Evolutionary conservation across 768 basidiomycete species (phyloP), one percentile per base, ranked within the genome.

Genomic region (Kwoniella shandongensis): DNA sequence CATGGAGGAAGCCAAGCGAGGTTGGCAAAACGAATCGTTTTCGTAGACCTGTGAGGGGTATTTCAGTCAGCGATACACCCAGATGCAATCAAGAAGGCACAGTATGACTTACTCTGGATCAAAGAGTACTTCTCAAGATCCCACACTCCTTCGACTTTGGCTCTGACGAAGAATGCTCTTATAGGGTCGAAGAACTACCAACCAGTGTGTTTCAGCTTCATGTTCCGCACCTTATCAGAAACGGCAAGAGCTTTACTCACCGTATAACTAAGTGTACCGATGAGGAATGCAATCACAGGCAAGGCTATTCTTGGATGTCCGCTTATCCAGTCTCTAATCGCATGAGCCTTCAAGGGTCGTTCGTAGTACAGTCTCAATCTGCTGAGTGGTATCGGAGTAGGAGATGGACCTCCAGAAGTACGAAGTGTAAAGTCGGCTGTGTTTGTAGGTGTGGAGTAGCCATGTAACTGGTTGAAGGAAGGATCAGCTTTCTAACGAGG

Each of bases 151-250:
- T 87, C 79, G 66, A 96, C 80, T 67, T 91, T 89, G 23, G 84
- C 84, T 78, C 90, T 82, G 0, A 98, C 83, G 80, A 86, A 89
- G 57, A 91, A 79, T 2, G 85, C 83, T 25, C 94, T 86, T 39
- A 99, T 83, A 2, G 92, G 92, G 75, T 97, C 91, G 68, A 97
- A 96, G 49, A 97, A 83, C 88, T 94, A 60, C 0, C n/a, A n/a
- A 13, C 11, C 35, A 12, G 15, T 38, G 46, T 30, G 5, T 25
- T 40, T 55, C n/a, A n/a, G n/a, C n/a, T n/a, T n/a, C n/a, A n/a
- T n/a, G n/a, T n/a, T n/a, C 57, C 52, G 58, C 51, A n/a, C 49
- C 13, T 57, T 35, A 11, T 41, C 29, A 41, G n/a, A 15, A 26
- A 29, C 48, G 29, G 51, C 47, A 29, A 23, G 44, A 45, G 17